Evolutionary conservation across 2,329 filamentous ascomycete species (phyloP).

Genomic region (Pseudogymnoascus sp.): DNA sequence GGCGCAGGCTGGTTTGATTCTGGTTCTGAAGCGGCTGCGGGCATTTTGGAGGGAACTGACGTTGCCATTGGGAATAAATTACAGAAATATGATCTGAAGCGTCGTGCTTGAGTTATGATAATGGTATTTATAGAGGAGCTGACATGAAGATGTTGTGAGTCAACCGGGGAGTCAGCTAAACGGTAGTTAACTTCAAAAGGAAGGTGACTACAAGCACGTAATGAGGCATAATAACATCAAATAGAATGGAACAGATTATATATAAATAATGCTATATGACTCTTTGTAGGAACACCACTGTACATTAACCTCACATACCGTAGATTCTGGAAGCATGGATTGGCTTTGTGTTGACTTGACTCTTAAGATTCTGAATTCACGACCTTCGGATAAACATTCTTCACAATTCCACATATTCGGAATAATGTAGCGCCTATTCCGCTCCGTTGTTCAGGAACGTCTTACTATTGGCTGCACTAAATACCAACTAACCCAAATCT

Average conservation of each 20-base stretch:
- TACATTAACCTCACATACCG: neutral
- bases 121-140: neutral
- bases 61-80: neutral
- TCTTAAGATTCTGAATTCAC: neutral
- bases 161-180: neutral
- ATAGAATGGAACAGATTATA: neutral
- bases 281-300: neutral
- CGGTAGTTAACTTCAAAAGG: neutral
- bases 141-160: neutral
- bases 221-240: neutral
- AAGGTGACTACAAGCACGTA: neutral
- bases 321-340: neutral
- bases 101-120: neutral
- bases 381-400: neutral
- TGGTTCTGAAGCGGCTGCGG: neutral
- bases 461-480: neutral
- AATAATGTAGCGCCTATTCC: slow-evolving; percentile 8
- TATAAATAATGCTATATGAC: neutral
- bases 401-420: neutral
- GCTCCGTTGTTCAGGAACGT: neutral
- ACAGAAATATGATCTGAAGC: neutral
- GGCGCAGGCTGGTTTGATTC: neutral
- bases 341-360: neutral
- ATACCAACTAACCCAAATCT: neutral
- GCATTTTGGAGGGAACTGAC: neutral